These are phyloP conservation scores for Capsicum pubescens DNA, from an alignment of 257 asterid genomes.

Conservation along the genomic window DNA sequence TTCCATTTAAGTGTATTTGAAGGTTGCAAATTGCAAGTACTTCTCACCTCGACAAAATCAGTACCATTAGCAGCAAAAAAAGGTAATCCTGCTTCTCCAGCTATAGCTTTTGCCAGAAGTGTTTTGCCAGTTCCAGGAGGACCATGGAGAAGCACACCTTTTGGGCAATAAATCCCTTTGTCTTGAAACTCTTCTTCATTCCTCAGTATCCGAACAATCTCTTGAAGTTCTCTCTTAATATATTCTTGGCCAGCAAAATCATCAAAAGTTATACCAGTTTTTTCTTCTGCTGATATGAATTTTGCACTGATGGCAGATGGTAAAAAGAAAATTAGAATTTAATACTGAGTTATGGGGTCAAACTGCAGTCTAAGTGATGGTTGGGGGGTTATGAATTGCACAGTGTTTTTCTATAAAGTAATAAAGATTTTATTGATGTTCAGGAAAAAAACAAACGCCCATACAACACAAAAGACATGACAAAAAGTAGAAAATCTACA, in stretches of 20 bases:
- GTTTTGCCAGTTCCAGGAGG: constrained; percentile 99
- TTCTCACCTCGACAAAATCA: constrained; percentile 96
- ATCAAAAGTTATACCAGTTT: constrained; percentile 93
- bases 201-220: constrained; percentile 86
- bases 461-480: background rate
- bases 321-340: constrained; percentile 35
- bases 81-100: constrained; percentile 99
- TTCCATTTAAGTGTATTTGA: constrained; percentile 10
- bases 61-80: constrained; percentile 98
- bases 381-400: background rate
- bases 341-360: background rate
- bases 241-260: constrained; percentile 99
- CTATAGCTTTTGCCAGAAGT: constrained; percentile 98
- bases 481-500: background rate
- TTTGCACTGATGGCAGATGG: constrained; percentile 72
- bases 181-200: constrained; percentile 91
- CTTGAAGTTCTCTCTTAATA: constrained; percentile 95
- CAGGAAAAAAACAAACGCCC: background rate
- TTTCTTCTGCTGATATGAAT: constrained; percentile 96
- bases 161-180: constrained; percentile 97
- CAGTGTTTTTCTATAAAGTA: background rate
- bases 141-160: constrained; percentile 98
- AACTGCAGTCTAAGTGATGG: too few relatives aligned
- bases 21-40: background rate
- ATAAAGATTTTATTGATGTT: background rate